phyloP scores from a whole-genome alignment of 2,329 filamentous ascomycete species.

The Trichoderma koningiopsis region DNA sequence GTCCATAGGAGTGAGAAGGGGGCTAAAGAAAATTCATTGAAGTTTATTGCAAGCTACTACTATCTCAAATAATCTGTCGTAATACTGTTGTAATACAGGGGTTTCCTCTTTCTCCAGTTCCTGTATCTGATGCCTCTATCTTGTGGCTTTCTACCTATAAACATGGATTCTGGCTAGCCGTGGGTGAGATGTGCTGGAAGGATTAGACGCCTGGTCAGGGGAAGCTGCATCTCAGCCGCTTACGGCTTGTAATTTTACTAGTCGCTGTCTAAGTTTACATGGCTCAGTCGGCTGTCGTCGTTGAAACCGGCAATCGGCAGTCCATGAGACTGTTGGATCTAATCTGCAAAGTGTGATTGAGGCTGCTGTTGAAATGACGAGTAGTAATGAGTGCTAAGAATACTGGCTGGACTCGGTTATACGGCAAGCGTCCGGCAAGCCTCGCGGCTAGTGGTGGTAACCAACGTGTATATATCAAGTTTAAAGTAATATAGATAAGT shows the following conservation, averaged over 20 bases:
- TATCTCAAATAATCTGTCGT: constrained; percentile 5
- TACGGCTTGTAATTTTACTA: neutral
- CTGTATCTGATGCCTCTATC: neutral
- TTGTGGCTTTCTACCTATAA: neutral
- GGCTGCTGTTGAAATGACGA: neutral
- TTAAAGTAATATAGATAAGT: neutral
- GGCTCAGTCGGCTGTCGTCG: neutral
- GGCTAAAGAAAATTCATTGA: constrained; percentile 16
- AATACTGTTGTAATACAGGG: neutral
- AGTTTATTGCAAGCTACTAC: constrained; percentile 20
- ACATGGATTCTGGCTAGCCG: neutral
- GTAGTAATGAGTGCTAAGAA: neutral
- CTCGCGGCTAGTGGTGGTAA: neutral
- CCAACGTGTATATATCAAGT: neutral
- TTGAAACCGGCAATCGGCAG: neutral
- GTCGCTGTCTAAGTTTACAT: neutral
- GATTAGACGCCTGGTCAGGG: neutral
- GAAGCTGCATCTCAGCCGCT: neutral
- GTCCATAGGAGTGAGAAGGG: neutral
- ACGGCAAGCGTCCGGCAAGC: no score
- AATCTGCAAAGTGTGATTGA: neutral
- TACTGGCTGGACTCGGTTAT: no score
- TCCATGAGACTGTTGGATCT: neutral
- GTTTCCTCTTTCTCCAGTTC: neutral
- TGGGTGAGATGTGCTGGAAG: neutral